These are phyloP conservation scores for Tetracladium setigerum DNA, from an alignment of 495 filamentous ascomycete genomes.

Conservation along the genomic window DNA sequence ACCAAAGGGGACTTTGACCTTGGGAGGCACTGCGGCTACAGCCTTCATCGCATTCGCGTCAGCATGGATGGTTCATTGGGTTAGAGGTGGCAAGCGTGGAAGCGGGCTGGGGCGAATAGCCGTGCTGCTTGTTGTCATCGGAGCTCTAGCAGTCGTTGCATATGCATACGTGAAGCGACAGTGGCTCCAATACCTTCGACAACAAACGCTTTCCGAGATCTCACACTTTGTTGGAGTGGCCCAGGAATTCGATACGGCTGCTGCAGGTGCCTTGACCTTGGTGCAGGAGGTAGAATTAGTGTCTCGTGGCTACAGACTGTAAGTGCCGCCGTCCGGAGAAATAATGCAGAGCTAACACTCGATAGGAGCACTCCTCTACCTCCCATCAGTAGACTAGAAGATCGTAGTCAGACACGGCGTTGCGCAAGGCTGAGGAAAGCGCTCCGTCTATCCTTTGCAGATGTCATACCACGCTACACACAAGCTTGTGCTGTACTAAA, in stretches of 20 bases:
- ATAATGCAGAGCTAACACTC: conserved; percentile 29
- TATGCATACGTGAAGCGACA: conserved; percentile 73
- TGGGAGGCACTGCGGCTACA: conserved; percentile 35
- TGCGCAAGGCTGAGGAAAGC: conserved; percentile 71
- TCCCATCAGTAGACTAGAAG: conserved; percentile 76
- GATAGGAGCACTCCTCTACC: conserved; percentile 75
- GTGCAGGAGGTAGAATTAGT: conserved; percentile 97
- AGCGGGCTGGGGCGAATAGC: conserved; percentile 47
- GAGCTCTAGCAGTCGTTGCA: conserved; percentile 45
- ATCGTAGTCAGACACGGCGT: conserved; percentile 65
- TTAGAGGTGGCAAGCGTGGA: conserved; percentile 35
- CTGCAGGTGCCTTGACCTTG: conserved; percentile 70
- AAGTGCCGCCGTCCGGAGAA: conserved; percentile 20
- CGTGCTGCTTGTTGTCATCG: conserved; percentile 49
- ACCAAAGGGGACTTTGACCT: conserved; percentile 18
- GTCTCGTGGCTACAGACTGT: conserved; percentile 89
- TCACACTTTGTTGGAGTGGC: conserved; percentile 63
- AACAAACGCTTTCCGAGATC: conserved; percentile 69
- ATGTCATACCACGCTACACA: conserved; percentile 62
- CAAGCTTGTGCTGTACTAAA: conserved; percentile 58
- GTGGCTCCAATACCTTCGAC: conserved; percentile 75
- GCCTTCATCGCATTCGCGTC: conserved; percentile 57
- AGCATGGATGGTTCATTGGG: conserved; percentile 69
- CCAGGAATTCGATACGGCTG: conserved; percentile 77
- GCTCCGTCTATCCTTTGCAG: conserved; percentile 58